Conservation (phyloP, 306 rosid genomes). For the Begonia masoniana region DNA sequence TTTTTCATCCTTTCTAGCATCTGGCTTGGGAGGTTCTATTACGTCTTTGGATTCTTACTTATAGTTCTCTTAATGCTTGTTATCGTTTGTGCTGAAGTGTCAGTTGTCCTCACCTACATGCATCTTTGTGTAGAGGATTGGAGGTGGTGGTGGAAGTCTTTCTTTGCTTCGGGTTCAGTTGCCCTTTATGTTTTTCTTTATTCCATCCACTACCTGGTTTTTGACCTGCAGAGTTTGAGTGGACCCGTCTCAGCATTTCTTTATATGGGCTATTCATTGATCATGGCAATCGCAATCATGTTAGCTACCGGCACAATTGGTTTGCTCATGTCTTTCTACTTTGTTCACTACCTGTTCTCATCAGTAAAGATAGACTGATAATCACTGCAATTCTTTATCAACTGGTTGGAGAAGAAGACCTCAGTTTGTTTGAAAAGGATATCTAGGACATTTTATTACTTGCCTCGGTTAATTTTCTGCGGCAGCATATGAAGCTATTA, state of each 20-base stretch:
- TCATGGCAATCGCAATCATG: slow-evolving; percentile 94
- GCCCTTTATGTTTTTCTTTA: slow-evolving; percentile 78
- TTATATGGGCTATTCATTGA: slow-evolving; percentile 81
- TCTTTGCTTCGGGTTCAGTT: slow-evolving; percentile 91
- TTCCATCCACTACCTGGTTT: slow-evolving; percentile 89
- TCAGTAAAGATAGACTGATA: slow-evolving; percentile 82
- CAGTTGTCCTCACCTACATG: slow-evolving; percentile 95
- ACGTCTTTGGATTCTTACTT: slow-evolving; percentile 81
- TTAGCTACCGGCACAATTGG: slow-evolving; percentile 81
- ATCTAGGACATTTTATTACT: slow-evolving; percentile 1
- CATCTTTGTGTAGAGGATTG: slow-evolving; percentile 98
- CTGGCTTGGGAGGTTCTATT: slow-evolving; percentile 96
- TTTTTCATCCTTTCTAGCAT: slow-evolving; percentile 96
- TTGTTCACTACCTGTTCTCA: slow-evolving; percentile 86
- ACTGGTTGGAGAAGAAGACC: slow-evolving; percentile 19
- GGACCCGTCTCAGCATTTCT: slow-evolving; percentile 87
- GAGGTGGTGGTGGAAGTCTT: slow-evolving; percentile 99
- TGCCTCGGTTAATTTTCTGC: background rate
- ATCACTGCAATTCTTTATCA: slow-evolving; percentile 16
- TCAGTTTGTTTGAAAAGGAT: slow-evolving; percentile 13
- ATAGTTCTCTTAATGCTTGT: slow-evolving; percentile 64
- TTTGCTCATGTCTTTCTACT: slow-evolving; percentile 80
- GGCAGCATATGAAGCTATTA: slow-evolving; percentile 5
- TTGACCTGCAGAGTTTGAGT: slow-evolving; percentile 90
- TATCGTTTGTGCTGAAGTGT: slow-evolving; percentile 87